Percentiles rank a stretch among this genome's conserved stretches.
phyloP scores from a whole-genome alignment of 441 rosid species.

The Eruca vesicaria region DNA sequence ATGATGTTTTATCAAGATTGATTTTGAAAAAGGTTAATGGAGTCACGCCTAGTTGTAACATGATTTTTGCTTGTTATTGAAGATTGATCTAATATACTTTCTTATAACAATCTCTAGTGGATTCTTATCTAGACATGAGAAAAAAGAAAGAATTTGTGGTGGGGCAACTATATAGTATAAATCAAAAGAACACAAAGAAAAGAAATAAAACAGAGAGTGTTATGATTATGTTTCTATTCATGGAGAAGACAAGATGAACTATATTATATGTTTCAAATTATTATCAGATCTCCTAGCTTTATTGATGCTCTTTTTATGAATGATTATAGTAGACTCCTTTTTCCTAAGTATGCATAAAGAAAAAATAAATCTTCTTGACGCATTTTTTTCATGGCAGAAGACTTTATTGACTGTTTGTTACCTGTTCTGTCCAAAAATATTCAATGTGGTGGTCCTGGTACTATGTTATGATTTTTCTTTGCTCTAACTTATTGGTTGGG shows the following conservation, averaged over 20 bases:
- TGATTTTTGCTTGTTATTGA: constrained; percentile 35
- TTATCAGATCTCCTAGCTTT: constrained; percentile 30
- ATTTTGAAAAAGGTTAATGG: constrained; percentile 11
- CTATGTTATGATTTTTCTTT: constrained; percentile 8
- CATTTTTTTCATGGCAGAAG: constrained; percentile 17
- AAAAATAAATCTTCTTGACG: constrained; percentile 19
- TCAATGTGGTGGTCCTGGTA: neutral
- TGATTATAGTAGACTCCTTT: constrained; percentile 33
- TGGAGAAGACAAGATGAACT: constrained; percentile 37
- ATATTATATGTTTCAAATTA: constrained; percentile 33
- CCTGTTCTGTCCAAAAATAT: constrained; percentile 19
- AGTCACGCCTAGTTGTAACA: constrained; percentile 29
- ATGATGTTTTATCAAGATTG: neutral
- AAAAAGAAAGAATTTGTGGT: constrained; percentile 9
- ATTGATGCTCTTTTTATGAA: constrained; percentile 32
- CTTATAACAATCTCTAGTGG: constrained; percentile 17
- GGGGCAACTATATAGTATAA: constrained; percentile 19
- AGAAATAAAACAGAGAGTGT: constrained; percentile 12
- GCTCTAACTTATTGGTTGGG: neutral
- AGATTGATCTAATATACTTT: constrained; percentile 25
- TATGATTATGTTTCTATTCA: constrained; percentile 40
- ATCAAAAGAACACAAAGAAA: constrained; percentile 27
- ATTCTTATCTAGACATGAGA: constrained; percentile 19
- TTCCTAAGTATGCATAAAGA: constrained; percentile 16
- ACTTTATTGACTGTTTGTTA: constrained; percentile 20